Percentiles rank a stretch among this genome's conserved stretches.
These are phyloP conservation scores for Sambucus nigra DNA, from an alignment of 129 eudicot species.

Conservation along the genomic window DNA sequence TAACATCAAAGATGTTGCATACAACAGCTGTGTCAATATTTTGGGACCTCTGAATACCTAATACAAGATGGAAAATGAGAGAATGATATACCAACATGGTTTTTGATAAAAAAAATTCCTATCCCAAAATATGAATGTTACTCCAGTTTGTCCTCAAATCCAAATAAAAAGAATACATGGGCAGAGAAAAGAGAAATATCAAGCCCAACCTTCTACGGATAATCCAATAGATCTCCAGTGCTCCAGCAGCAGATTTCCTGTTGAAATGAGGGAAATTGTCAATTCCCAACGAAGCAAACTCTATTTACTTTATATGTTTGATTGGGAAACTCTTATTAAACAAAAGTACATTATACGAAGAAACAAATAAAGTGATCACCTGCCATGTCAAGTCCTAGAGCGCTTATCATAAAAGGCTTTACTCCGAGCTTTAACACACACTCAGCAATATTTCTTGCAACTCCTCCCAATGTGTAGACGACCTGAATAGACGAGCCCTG, in stretches of 20 bases:
- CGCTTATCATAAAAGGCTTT: slow-evolving; percentile 75
- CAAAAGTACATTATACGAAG: neutral
- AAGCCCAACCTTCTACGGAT: slow-evolving; percentile 41
- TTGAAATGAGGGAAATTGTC: slow-evolving; percentile 11
- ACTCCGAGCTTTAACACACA: slow-evolving; percentile 85
- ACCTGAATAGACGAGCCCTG: slow-evolving; percentile 32
- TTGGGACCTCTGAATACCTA: slow-evolving; percentile 54
- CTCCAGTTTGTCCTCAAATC: neutral
- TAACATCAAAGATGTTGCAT: slow-evolving; percentile 56
- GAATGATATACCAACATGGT: neutral
- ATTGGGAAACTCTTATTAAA: neutral
- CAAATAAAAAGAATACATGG: neutral
- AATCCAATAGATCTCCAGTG: slow-evolving; percentile 73
- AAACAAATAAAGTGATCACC: slow-evolving; percentile 28
- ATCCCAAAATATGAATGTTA: neutral
- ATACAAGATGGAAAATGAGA: neutral
- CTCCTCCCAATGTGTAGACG: slow-evolving; percentile 74
- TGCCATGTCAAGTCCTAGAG: slow-evolving; percentile 83
- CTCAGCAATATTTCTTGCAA: slow-evolving; percentile 89
- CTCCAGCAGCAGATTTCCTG: slow-evolving; percentile 70
- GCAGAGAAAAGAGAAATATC: neutral
- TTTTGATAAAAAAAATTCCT: neutral
- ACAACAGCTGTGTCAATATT: slow-evolving; percentile 80
- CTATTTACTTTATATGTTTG: too few species aligned
- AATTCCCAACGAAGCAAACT: neutral